Evolutionary conservation across 805 yeast species (phyloP).

Genomic region (Isabelozyma gotoi): DNA sequence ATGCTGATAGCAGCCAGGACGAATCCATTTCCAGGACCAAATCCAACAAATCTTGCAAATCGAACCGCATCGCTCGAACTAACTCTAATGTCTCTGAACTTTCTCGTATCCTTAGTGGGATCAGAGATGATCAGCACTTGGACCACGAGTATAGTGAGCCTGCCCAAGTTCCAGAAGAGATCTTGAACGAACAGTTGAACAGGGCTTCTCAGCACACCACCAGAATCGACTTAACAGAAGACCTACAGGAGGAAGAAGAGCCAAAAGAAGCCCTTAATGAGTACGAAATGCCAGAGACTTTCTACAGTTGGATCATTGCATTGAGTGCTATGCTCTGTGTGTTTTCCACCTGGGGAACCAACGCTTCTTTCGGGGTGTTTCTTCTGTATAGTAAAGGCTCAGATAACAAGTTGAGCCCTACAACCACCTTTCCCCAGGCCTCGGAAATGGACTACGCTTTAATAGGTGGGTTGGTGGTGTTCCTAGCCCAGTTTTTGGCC

Average conservation of each 20-base stretch:
- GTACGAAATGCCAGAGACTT: background rate
- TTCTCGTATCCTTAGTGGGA: slow-evolving; percentile 8
- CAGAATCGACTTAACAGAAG: slow-evolving; percentile 3
- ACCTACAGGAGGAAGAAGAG: slow-evolving; percentile 2
- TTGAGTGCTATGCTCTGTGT: slow-evolving; percentile 46
- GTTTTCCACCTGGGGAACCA: slow-evolving; percentile 57
- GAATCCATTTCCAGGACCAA: background rate
- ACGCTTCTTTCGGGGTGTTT: slow-evolving; percentile 58
- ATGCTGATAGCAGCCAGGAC: background rate
- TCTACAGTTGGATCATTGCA: slow-evolving; percentile 51
- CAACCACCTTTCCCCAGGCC: slow-evolving; percentile 38
- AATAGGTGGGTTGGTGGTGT: slow-evolving; percentile 50
- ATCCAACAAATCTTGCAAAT: background rate
- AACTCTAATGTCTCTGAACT: background rate
- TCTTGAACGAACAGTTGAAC: slow-evolving; percentile 17
- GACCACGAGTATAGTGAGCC: slow-evolving; percentile 12
- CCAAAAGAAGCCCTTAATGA: slow-evolving; percentile 44
- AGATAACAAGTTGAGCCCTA: slow-evolving; percentile 4
- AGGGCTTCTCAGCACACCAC: slow-evolving; percentile 9
- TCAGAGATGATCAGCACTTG: slow-evolving; percentile 19
- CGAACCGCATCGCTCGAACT: background rate
- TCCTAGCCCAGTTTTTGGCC: slow-evolving; percentile 52
- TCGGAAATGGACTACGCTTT: slow-evolving; percentile 48
- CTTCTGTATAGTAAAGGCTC: slow-evolving; percentile 48
- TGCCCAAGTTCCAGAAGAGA: slow-evolving; percentile 11